Conservation (phyloP, 345 rosid species). For the Eutrema yunnanense region DNA sequence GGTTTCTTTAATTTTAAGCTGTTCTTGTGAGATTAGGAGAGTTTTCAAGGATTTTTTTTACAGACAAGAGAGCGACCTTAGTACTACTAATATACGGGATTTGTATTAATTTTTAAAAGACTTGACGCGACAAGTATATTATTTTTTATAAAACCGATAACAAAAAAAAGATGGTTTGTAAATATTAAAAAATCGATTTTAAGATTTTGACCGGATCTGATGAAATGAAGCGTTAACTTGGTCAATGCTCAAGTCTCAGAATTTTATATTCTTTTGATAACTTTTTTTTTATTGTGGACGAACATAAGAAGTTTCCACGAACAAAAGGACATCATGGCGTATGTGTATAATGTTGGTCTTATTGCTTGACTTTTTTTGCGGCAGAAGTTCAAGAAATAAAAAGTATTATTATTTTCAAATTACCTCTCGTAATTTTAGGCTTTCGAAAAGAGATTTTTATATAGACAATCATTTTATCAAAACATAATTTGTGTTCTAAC, state of each 20-base stretch:
- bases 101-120: neutral
- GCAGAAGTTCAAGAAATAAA: too few relatives aligned
- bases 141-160: neutral
- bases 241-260: constrained; percentile 4
- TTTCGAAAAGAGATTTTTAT: too few relatives aligned
- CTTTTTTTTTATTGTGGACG: neutral
- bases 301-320: constrained; percentile 19
- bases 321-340: neutral
- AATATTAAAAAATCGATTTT: neutral
- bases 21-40: constrained; percentile 5
- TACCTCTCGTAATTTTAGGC: too few relatives aligned
- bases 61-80: constrained; percentile 27
- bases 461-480: too few relatives aligned
- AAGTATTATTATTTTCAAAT: too few relatives aligned
- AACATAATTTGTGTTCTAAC: too few relatives aligned
- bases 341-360: constrained; percentile 4
- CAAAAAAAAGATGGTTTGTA: neutral
- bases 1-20: neutral
- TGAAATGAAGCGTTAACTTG: constrained; percentile 17
- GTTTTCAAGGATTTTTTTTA: constrained; percentile 4
- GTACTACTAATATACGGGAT: constrained; percentile 15
- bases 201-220: constrained; percentile 17
- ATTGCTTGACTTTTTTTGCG: constrained; percentile 14
- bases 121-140: constrained; percentile 23
- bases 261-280: neutral